Evolutionary conservation across 2,329 filamentous ascomycete species (phyloP).

Genomic region (Daldinia eschscholtzii): DNA sequence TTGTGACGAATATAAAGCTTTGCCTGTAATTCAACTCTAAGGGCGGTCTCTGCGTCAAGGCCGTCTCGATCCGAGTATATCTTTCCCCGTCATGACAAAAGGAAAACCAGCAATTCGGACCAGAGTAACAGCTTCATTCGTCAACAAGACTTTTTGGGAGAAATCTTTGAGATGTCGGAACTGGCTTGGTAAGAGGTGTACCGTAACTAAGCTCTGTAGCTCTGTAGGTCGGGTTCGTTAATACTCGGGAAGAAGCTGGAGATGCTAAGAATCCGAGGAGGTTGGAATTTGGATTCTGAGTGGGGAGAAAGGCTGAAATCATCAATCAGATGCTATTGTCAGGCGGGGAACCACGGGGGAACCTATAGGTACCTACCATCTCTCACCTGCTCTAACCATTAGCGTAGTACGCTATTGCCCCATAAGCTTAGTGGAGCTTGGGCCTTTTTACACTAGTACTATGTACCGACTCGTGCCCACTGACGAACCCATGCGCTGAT

Average conservation of each 20-base stretch:
- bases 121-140: constrained; percentile 21
- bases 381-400: background rate
- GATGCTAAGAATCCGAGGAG: constrained; percentile 35
- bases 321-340: constrained; percentile 42
- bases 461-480: constrained; percentile 21
- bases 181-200: constrained; percentile 4
- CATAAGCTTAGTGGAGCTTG: constrained; percentile 33
- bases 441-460: constrained; percentile 11
- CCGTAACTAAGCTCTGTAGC: constrained; percentile 10
- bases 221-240: constrained; percentile 9
- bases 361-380: constrained; percentile 13
- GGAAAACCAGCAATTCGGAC: constrained; percentile 10
- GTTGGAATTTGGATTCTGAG: constrained; percentile 31
- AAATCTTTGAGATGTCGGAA: constrained; percentile 1
- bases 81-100: constrained; percentile 38
- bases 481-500: constrained; percentile 32
- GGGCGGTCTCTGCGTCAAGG: constrained; percentile 26
- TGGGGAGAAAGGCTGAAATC: constrained; percentile 33
- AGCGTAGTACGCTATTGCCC: constrained; percentile 5
- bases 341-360: constrained; percentile 35
- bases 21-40: constrained; percentile 22
- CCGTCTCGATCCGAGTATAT: constrained; percentile 26
- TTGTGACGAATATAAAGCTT: constrained; percentile 13
- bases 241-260: constrained; percentile 16
- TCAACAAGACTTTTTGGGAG: background rate